Conservation (phyloP, 2,329 filamentous ascomycete genomes). For the Calonectria pauciramosa region DNA sequence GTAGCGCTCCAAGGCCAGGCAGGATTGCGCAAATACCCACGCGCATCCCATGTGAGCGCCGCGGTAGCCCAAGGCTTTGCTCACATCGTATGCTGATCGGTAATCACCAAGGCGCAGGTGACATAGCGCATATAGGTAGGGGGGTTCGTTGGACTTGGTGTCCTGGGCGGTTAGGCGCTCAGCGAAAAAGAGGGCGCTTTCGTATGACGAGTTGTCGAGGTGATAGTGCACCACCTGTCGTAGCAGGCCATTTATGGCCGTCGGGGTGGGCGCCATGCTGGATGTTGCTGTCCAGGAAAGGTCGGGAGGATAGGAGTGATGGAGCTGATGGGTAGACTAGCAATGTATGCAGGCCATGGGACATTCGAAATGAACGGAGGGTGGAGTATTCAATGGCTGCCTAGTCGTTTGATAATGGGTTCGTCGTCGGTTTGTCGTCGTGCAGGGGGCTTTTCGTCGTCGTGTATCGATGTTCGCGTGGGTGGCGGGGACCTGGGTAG, state of each 20-base stretch:
- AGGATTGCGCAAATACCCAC: slow-evolving; percentile 93
- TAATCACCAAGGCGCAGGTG: slow-evolving; percentile 86
- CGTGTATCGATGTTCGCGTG: slow-evolving; percentile 39
- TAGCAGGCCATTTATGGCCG: slow-evolving; percentile 65
- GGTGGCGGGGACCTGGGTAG: slow-evolving; percentile 37
- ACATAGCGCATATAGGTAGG: slow-evolving; percentile 87
- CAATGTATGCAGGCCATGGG: slow-evolving; percentile 47
- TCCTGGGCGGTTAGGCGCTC: slow-evolving; percentile 89
- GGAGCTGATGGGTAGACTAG: slow-evolving; percentile 38
- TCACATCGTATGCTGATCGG: slow-evolving; percentile 88
- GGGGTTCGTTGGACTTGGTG: slow-evolving; percentile 82
- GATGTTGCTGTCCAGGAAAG: slow-evolving; percentile 41
- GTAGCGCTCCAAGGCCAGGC: slow-evolving; percentile 81
- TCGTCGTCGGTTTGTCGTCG: slow-evolving; percentile 15
- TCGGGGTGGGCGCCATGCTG: slow-evolving; percentile 67
- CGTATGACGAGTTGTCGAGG: slow-evolving; percentile 89
- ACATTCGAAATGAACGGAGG: slow-evolving; percentile 24
- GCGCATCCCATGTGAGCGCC: slow-evolving; percentile 87
- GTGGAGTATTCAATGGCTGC: slow-evolving; percentile 20
- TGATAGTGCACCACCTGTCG: slow-evolving; percentile 75
- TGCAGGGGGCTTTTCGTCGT: slow-evolving; percentile 35
- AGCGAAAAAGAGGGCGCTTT: slow-evolving; percentile 94
- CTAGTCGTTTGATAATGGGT: slow-evolving; percentile 14
- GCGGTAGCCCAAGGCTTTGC: slow-evolving; percentile 77
- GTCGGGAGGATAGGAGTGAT: slow-evolving; percentile 25